Evolutionary conservation across 2,329 filamentous ascomycete species (phyloP), one percentile per base, ranked within the genome.

Genomic region (Trichophaea hybrida): DNA sequence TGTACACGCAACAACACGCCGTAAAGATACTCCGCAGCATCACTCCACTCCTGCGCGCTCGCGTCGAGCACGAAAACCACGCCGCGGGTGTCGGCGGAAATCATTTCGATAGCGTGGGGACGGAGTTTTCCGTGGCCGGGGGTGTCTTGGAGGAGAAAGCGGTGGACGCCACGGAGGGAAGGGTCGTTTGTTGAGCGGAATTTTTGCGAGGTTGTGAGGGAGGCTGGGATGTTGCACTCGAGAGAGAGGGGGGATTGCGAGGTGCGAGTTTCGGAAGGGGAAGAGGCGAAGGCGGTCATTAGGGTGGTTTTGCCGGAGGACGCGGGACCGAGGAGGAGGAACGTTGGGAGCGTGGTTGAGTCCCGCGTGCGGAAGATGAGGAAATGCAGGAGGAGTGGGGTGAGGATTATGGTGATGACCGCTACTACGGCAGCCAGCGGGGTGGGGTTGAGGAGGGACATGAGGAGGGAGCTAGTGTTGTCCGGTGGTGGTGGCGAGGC

Each of bases 51-150:
- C 59, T 79, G 77, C 10, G 71, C 69, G 3, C 86, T 83, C 8
- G 90, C 86, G 72, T 98, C 93, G n/a, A 95, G 81, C 64, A 96
- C 75, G 72, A 91, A 98, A 55, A 97, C 78, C 56, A 97, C 76
- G 15, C 85, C 90, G 44, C 79, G 79, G 52, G 91, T 61, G 31
- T 62, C 65, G 5, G 64, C 62, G 33, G 66, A 69, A 32, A 84
- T 73, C 57, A 73, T 75, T 46, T 76, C 72, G 60, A 85, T 76
- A 2, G 86, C 82, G 65, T 81, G 76, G 68, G 82, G 79, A 62
- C 93, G 87, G 61, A 98, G 81, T 74, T 98, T 98, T 68, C 88
- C 89, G 75, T 98, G 93, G 43, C 93, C 93, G 0, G 93, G 93
- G 0, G 91, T 97, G 74, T 98, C 93, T 69, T 87, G 75, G 37